These are phyloP conservation scores for Yarrowia alimentaria DNA, from an alignment of 805 yeast species.

Conservation along the genomic window DNA sequence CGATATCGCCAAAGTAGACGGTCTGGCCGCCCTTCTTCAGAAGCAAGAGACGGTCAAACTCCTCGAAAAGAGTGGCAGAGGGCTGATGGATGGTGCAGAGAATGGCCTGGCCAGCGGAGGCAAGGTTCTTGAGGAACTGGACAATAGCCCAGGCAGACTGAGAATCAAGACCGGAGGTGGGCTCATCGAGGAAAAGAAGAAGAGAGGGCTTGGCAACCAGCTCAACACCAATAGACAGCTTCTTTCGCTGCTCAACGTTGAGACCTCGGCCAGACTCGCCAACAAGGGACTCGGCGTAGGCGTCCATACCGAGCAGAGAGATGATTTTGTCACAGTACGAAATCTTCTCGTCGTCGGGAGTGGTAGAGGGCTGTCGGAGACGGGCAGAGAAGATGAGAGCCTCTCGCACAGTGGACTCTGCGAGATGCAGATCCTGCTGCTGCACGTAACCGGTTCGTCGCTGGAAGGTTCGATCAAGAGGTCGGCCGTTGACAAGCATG, in stretches of 20 bases:
- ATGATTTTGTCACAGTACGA: conserved; percentile 70
- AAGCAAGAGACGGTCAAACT: conserved; percentile 64
- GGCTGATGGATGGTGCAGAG: conserved; percentile 79
- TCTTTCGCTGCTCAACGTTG: conserved; percentile 67
- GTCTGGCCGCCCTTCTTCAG: conserved; percentile 75
- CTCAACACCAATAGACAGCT: conserved; percentile 69
- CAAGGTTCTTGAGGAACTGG: conserved; percentile 62
- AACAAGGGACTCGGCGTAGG: conserved; percentile 74
- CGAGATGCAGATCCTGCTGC: conserved; percentile 75
- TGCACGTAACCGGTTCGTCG: conserved; percentile 79
- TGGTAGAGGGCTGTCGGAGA: conserved; percentile 63
- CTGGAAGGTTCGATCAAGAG: conserved; percentile 64
- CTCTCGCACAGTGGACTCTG: conserved; percentile 70
- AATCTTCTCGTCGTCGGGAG: conserved; percentile 57
- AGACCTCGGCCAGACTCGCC: conserved; percentile 74
- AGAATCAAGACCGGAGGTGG: conserved; percentile 68
- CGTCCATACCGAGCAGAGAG: conserved; percentile 62
- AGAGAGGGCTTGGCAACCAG: conserved; percentile 66
- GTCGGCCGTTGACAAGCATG: conserved; percentile 66
- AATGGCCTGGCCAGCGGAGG: conserved; percentile 71
- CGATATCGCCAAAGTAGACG: conserved; percentile 80
- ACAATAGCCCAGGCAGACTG: conserved; percentile 66
- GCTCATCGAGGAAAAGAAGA: conserved; percentile 64
- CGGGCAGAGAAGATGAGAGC: conserved; percentile 69
- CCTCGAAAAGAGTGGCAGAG: conserved; percentile 64